Conservation (phyloP, 805 yeast genomes). For the Ogataea paraovalis region DNA sequence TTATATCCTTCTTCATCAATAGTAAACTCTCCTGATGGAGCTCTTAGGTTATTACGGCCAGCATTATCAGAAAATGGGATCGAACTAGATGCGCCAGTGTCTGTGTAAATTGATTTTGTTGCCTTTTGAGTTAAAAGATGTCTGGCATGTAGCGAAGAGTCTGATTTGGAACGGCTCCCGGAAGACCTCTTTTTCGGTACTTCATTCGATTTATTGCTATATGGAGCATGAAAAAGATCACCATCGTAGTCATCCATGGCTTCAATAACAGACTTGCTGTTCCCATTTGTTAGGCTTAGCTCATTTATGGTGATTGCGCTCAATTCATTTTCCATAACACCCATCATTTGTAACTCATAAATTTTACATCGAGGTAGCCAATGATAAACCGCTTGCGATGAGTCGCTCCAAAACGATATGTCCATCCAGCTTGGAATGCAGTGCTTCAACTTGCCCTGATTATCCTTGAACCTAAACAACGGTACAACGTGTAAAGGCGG, state of each 20-base stretch:
- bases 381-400: conserved; percentile 42
- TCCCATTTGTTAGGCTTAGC: conserved; percentile 34
- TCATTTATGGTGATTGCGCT: conserved; percentile 64
- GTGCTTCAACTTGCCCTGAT: conserved; percentile 48
- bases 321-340: conserved; percentile 87
- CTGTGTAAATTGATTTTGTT: background rate
- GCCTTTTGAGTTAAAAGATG: conserved; percentile 1
- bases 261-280: conserved; percentile 42
- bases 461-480: conserved; percentile 65
- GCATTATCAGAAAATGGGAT: background rate
- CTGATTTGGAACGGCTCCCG: background rate
- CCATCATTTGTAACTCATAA: conserved; percentile 97
- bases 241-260: conserved; percentile 69
- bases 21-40: background rate
- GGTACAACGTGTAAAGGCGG: conserved; percentile 95
- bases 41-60: background rate
- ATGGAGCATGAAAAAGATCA: conserved; percentile 39
- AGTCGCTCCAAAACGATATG: conserved; percentile 81
- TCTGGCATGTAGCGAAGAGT: background rate
- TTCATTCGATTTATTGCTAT: background rate
- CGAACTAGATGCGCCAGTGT: background rate
- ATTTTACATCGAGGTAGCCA: conserved; percentile 96
- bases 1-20: background rate
- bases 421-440: conserved; percentile 96
- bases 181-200: background rate